phyloP scores from a whole-genome alignment of 2,329 filamentous ascomycete species.

The Zymoseptoria crescenta region DNA sequence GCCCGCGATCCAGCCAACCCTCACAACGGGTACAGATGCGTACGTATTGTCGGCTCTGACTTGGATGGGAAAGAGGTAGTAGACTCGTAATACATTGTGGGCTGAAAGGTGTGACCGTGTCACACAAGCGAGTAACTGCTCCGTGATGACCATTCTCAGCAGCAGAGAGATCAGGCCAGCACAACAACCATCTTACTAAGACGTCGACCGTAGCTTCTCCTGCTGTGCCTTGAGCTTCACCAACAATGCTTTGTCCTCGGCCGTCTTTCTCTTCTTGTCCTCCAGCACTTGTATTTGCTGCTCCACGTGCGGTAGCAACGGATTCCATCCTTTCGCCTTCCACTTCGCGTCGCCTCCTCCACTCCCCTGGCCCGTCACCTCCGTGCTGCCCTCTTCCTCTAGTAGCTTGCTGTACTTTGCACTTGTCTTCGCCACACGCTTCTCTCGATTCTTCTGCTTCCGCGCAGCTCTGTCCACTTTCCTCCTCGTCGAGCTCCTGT shows the following conservation, averaged over 20 bases:
- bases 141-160: neutral
- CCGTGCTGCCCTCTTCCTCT: neutral
- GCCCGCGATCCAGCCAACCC: conserved; percentile 51
- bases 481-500: neutral
- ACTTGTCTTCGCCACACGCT: neutral
- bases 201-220: neutral
- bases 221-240: neutral
- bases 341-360: neutral
- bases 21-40: conserved; percentile 42
- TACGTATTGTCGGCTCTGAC: conserved; percentile 31
- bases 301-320: neutral
- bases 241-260: neutral
- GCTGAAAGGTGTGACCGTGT: too few species aligned
- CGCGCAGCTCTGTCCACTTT: neutral
- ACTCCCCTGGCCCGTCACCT: neutral
- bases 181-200: neutral
- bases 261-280: neutral
- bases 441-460: conserved; percentile 4
- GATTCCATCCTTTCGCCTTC: neutral
- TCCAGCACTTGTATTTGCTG: neutral
- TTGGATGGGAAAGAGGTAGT: conserved; percentile 23
- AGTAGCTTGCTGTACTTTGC: neutral
- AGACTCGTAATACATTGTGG: neutral
- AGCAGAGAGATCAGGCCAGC: neutral
- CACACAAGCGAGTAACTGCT: neutral